phyloP scores from a whole-genome alignment of 176 grass and related monocot genomes.

The Zoysia japonica region DNA sequence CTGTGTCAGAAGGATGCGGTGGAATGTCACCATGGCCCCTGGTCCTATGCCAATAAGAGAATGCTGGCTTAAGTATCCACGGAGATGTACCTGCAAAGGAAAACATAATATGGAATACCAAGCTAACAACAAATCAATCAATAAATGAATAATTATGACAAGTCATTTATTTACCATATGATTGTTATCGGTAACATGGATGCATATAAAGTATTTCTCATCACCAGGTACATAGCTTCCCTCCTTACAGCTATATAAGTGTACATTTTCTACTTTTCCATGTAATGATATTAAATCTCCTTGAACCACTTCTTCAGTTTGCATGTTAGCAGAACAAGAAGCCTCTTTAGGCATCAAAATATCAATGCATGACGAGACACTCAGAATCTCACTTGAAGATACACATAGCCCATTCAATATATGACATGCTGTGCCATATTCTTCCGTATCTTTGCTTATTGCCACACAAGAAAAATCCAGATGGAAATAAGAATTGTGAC shows the following conservation, averaged over 20 bases:
- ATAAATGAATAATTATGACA: constrained; percentile 36
- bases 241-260: constrained; percentile 49
- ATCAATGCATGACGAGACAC: constrained; percentile 70
- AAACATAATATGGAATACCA: constrained; percentile 38
- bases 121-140: constrained; percentile 23
- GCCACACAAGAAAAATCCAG: constrained; percentile 48
- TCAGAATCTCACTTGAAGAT: constrained; percentile 53
- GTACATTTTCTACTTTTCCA: constrained; percentile 71
- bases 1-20: constrained; percentile 65
- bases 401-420: constrained; percentile 34
- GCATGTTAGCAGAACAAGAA: constrained; percentile 46
- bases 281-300: constrained; percentile 72
- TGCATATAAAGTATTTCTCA: constrained; percentile 56
- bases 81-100: constrained; percentile 63
- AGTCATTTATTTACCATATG: constrained; percentile 73
- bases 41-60: constrained; percentile 69
- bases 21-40: constrained; percentile 71
- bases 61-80: constrained; percentile 60
- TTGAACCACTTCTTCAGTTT: constrained; percentile 40
- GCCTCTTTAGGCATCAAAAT: constrained; percentile 51
- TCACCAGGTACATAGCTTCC: constrained; percentile 29
- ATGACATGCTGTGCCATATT: constrained; percentile 31
- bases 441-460: constrained; percentile 22
- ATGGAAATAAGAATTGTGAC: constrained; percentile 53
- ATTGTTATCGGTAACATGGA: constrained; percentile 72